Conservation (phyloP, 495 filamentous ascomycete genomes). For the Lasiosphaeria ovina region DNA sequence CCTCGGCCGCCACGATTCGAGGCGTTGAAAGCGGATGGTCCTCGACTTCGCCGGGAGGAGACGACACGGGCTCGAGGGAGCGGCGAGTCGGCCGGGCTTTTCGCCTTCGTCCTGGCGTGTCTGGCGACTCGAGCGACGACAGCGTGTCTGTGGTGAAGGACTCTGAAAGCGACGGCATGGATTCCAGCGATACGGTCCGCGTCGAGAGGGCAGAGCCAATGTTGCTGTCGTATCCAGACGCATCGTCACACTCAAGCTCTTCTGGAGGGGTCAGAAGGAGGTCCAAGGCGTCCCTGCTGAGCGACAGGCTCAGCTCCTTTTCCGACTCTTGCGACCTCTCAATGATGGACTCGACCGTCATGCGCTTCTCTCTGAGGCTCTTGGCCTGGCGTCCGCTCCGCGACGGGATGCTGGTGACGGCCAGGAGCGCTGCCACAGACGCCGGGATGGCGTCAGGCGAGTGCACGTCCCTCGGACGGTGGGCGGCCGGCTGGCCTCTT, state of each 20-base stretch:
- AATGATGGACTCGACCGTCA: conserved; percentile 53
- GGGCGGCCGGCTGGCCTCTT: conserved; percentile 13
- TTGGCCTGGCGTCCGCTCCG: conserved; percentile 26
- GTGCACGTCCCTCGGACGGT: conserved; percentile 38
- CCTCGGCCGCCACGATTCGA: conserved; percentile 32
- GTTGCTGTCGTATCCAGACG: conserved; percentile 44
- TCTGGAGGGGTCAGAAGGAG: conserved; percentile 56
- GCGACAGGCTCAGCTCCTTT: conserved; percentile 46
- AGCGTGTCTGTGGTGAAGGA: conserved; percentile 40
- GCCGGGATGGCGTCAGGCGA: conserved; percentile 53
- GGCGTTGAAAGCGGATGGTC: conserved; percentile 49
- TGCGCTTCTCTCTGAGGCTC: conserved; percentile 29
- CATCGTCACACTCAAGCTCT: conserved; percentile 48
- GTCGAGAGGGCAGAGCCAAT: conserved; percentile 41
- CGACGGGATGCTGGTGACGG: conserved; percentile 54
- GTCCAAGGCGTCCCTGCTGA: conserved; percentile 50
- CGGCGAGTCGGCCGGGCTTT: conserved; percentile 39
- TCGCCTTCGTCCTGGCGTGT: conserved; percentile 33
- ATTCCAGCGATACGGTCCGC: conserved; percentile 47
- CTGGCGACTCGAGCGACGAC: conserved; percentile 41
- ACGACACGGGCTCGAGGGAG: conserved; percentile 44
- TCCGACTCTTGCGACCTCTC: conserved; percentile 48
- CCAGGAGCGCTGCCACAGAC: conserved; percentile 58
- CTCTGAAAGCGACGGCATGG: conserved; percentile 45
- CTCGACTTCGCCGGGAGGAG: conserved; percentile 37